Evolutionary conservation across 2,329 filamentous ascomycete genomes (phyloP), one percentile per base, ranked within the genome.

Genomic region (Fusarium nelsonii): DNA sequence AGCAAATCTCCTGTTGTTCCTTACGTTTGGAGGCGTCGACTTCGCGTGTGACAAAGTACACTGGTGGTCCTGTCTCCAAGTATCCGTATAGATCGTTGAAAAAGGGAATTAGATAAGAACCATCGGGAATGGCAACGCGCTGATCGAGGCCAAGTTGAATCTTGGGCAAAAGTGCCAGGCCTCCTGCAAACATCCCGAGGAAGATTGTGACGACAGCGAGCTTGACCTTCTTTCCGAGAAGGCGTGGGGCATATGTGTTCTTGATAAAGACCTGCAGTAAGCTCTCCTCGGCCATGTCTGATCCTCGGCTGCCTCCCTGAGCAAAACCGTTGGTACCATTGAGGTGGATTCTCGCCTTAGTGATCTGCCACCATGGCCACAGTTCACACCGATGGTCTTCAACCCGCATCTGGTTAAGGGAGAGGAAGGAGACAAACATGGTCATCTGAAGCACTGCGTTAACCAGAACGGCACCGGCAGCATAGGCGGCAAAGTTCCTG

Each of bases 361-460:
- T 91, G 60, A 98, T 88, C 56, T 91, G 92, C 65, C 97, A 83
- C 81, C 92, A 99, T 6, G 96, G 97, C 76, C 97, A 90, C 76
- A 97, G 96, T 78, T 99, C 96, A 48, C 94, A 93, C 28, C 95
- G 90, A 56, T 92, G 89, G 72, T 92, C 91, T 76, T 99, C 95
- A 1, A 97, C 94, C 10, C 97, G 88, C 76, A 90, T 88, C 80
- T 99, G 96, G 76, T 99, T 99, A 61, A 97, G 85, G 3, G 94
- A 90, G 9, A 99, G 85, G 4, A 98, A 91, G 1, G 97, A 95
- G 39, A 97, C 88, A 76, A 99, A 99, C 89, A 98, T 95, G 1
- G 97, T 99, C 71, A 98, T 91, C 78, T 99, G 96, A 8, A 99
- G 83, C n/a, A 98, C 78, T 0, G 97, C 97, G 77, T 99, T 99